Base-by-base conservation (phyloP, 441 rosid genomes). In the Pelargonium citronellum region DNA sequence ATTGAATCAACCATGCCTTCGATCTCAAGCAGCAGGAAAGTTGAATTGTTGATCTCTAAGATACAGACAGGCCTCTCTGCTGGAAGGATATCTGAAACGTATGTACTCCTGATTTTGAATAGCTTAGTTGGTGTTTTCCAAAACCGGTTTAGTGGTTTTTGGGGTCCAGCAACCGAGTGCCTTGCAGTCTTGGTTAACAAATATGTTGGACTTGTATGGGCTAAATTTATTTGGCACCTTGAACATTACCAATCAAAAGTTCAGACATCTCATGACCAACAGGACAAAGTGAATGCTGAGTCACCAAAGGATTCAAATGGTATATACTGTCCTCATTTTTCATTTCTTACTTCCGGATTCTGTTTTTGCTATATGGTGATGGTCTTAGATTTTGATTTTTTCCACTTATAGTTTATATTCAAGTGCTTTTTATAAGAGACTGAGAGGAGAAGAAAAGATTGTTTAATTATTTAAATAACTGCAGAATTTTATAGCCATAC, bases 121-220 rank as follows among this genome's bases (percentile, higher is more conserved):
- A 96, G 91, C 69, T 46, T 91, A 68, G 74, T 91, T 71, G 99
- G 97, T 73, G 77, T 92, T 41, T 87, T 91, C 69, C 85, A 91
- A 79, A 89, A 80, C 76, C 83, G 91, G 68, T 91, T 88, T 76
- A 82, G 83, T 78, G 74, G 74, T 73, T 71, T 89, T 73, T 91
- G 98, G 94, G 78, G 67, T 75, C 86, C 89, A 47, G 89, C 89
- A 68, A 81, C 89, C 34, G 90, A 89, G 72, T 95, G 98, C 81
- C 92, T 92, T 75, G 87, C 83, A 16, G 79, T 86, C 77, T 83
- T 92, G 47, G 51, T 92, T 68, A 81, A 79, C 74, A 83, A 85
- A 72, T 83, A 92, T 70, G 67, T 67, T 61, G 75, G 66, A 61
- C 82, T 78, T 57, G 83, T 87, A 34, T 90, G 98, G 99, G 91